Evolutionary conservation across 176 grass and related monocot genomes (phyloP), one percentile per base, ranked within the genome.

Genomic region (Typha latifolia): DNA sequence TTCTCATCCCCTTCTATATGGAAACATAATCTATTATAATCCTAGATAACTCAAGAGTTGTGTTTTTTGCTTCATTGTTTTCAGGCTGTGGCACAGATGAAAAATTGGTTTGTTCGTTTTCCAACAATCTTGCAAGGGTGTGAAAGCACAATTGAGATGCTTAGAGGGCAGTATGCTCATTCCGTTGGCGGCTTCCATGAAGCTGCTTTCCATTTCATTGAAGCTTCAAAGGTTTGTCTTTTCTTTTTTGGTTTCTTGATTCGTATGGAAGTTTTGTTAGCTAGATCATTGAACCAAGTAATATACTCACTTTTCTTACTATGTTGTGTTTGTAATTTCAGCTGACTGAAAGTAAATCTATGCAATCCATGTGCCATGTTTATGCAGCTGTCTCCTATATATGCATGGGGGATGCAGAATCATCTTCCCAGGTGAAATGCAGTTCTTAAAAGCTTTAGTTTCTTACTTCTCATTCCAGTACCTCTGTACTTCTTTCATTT

Each of bases 321-420:
- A 59, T 16, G 11, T 19, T 59, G 20, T 59, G 53, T 21, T 59
- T 19, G 53, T 59, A 21, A 59, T 84, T 68, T 74, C 82, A 96
- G 93, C 86, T 91, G 67, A 86, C 93, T 31, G 93, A 96, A 66
- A 86, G 70, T 72, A 91, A 75, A 84, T 96, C 88, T 49, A 86
- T 82, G 75, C 93, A 91, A 91, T 91, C 93, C 15, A 91, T 96
- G 85, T 96, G 88, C 72, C 77, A 96, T 85, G 85, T 89, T 53
- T 96, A 96, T 84, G 82, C 93, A 61, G 88, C 93, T 69, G 93
- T 96, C 48, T 96, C 93, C 66, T 82, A 84, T 75, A 80, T 97
- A 18, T 97, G 93, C 73, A 84, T 76, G 76, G 93, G 88, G 70
- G 85, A 92, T n/a, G 85, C 88, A 15, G 93, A 96, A 63, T 91